These are phyloP conservation scores for Pelargonium citronellum DNA, from an alignment of 441 rosid species.

Conservation along the genomic window DNA sequence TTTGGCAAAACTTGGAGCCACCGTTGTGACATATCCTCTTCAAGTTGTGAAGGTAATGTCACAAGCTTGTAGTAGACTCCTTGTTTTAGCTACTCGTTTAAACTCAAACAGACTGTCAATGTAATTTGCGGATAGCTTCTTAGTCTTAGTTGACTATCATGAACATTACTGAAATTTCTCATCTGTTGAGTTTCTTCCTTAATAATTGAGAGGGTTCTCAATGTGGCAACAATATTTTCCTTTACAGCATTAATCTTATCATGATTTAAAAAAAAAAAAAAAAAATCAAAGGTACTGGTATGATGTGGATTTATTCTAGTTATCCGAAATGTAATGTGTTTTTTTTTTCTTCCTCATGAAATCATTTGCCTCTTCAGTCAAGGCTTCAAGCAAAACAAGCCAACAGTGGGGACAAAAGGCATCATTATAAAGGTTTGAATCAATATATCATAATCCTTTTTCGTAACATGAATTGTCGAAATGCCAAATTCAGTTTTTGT, in stretches of 20 bases:
- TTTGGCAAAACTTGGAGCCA: constrained; percentile 92
- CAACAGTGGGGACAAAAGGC: constrained; percentile 62
- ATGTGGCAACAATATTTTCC: background rate
- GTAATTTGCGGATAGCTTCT: too few species aligned
- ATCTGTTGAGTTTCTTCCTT: background rate
- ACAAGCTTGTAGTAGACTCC: background rate
- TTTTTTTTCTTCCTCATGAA: constrained; percentile 4
- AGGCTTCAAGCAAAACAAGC: constrained; percentile 90
- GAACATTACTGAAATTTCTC: background rate
- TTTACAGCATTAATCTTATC: background rate
- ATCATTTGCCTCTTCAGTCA: constrained; percentile 36
- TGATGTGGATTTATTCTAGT: background rate
- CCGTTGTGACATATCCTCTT: constrained; percentile 84
- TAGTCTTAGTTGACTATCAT: background rate
- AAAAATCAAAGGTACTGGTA: background rate
- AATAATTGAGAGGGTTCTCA: background rate
- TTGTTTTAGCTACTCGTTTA: background rate
- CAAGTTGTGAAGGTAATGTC: constrained; percentile 67
- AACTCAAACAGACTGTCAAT: background rate
- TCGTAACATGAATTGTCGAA: background rate
- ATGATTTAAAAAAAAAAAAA: background rate
- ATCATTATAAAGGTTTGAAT: constrained; percentile 60
- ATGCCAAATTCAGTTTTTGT: background rate
- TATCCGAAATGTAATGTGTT: background rate
- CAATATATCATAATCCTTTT: background rate